Evolutionary conservation across 176 grass and related monocot genomes (phyloP).

Genomic region (Bothriochloa decipiens): DNA sequence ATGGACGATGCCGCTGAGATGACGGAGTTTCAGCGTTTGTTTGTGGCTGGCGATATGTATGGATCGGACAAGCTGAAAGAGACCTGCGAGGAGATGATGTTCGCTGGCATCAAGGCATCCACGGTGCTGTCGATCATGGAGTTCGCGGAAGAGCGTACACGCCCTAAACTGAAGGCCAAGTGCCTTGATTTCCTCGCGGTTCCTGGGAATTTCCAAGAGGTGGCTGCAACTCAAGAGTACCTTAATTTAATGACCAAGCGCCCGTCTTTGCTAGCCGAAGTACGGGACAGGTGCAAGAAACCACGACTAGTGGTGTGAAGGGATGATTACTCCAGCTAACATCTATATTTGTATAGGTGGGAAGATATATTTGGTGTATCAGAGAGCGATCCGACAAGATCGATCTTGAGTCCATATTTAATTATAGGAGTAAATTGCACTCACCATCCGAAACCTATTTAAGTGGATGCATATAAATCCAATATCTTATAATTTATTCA

Average conservation of each 20-base stretch:
- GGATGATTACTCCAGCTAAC: neutral
- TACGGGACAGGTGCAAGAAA: constrained; percentile 10
- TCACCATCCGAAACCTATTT: no score
- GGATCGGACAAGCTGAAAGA: neutral
- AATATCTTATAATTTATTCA: no score
- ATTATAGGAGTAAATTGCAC: no score
- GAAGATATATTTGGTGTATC: neutral
- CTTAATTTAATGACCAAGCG: neutral
- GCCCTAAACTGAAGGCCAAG: neutral
- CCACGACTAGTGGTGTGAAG: neutral
- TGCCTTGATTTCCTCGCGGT: constrained; percentile 36
- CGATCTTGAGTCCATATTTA: no score
- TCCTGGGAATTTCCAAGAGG: constrained; percentile 1
- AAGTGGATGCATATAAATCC: no score
- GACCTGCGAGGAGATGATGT: neutral
- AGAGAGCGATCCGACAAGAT: no score
- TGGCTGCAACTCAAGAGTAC: constrained; percentile 15
- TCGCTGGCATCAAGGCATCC: neutral
- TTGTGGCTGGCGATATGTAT: neutral
- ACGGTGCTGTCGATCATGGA: neutral
- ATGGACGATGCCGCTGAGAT: neutral
- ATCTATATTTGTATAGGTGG: no score
- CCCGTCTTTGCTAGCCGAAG: neutral
- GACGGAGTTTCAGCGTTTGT: neutral
- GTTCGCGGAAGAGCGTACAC: neutral